These are phyloP conservation scores for Candida berthetii DNA, from an alignment of 805 yeast genomes.

Conservation along the genomic window DNA sequence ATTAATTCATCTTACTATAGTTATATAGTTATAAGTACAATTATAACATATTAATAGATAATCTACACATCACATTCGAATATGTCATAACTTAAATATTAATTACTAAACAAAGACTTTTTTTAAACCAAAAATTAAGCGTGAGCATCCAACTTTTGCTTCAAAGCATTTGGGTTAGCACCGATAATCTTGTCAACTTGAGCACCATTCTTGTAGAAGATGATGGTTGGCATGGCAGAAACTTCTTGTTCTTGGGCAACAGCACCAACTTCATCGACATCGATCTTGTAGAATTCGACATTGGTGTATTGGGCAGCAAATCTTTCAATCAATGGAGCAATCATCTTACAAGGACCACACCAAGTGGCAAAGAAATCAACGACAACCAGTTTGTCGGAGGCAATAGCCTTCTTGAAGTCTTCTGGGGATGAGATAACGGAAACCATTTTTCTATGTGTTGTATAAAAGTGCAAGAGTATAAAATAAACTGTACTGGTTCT, in stretches of 20 bases:
- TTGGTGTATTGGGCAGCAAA: conserved; percentile 56
- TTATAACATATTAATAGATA: too few species aligned
- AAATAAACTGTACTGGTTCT: too few species aligned
- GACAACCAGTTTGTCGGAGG: conserved; percentile 68
- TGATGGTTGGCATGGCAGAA: conserved; percentile 60
- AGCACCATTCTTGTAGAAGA: conserved; percentile 80
- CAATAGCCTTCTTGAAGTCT: conserved; percentile 66
- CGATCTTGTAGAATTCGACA: conserved; percentile 82
- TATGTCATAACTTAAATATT: too few species aligned
- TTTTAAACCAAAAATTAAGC: conserved; percentile 25
- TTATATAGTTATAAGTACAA: too few species aligned
- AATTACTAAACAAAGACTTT: too few species aligned
- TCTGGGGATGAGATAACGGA: conserved; percentile 37
- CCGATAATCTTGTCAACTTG: conserved; percentile 78
- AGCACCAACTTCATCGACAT: conserved; percentile 77
- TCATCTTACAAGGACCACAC: conserved; percentile 99
- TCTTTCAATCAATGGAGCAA: conserved; percentile 89
- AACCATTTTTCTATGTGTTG: conserved; percentile 38
- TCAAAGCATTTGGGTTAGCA: conserved; percentile 83
- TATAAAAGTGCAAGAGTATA: not conserved
- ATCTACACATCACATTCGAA: too few species aligned
- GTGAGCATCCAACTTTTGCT: conserved; percentile 53
- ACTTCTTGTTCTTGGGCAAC: conserved; percentile 63
- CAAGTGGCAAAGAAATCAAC: conserved; percentile 96
- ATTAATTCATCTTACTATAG: too few species aligned